phyloP scores from a whole-genome alignment of 1,139 yeast species.

The Hemisphaericaspora xylanilytica region DNA sequence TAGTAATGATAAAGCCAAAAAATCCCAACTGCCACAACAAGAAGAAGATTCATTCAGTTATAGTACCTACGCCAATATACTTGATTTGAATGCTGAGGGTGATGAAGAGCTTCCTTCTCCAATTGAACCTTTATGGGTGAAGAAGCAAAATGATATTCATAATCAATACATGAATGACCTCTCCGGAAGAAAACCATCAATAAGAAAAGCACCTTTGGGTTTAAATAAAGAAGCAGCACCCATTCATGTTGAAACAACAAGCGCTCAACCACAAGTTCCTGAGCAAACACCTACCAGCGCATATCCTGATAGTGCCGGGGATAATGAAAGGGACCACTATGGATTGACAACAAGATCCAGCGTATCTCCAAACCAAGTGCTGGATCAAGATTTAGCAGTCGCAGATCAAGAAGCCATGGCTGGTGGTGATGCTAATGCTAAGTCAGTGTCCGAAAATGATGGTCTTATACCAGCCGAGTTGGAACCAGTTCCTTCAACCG shows the following conservation, averaged over 20 bases:
- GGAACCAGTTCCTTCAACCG: slow-evolving; percentile 31
- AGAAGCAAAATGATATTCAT: slow-evolving; percentile 21
- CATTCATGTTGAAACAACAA: not conserved
- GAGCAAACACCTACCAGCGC: slow-evolving; percentile 1
- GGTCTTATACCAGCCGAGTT: slow-evolving; percentile 14
- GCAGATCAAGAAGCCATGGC: too few species aligned
- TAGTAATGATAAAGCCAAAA: too few species aligned
- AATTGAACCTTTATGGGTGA: slow-evolving; percentile 27
- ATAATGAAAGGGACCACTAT: slow-evolving; percentile 24
- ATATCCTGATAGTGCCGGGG: slow-evolving; percentile 12
- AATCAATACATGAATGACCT: slow-evolving; percentile 27
- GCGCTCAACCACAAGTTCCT: not conserved
- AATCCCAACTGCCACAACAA: too few species aligned
- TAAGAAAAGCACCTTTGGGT: slow-evolving; percentile 36
- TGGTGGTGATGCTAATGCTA: too few species aligned
- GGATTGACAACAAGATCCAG: slow-evolving; percentile 27
- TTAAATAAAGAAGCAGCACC: slow-evolving; percentile 10
- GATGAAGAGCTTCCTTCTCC: slow-evolving; percentile 12
- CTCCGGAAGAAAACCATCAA: slow-evolving; percentile 32
- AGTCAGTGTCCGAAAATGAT: too few species aligned
- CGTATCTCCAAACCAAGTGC: too few species aligned
- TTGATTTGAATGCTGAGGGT: slow-evolving; percentile 18
- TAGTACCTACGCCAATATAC: slow-evolving; percentile 5
- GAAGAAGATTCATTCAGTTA: slow-evolving; percentile 1
- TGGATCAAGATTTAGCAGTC: too few species aligned